phyloP scores from a whole-genome alignment of 148 eudicot genomes.

The Gaultheria prostrata region DNA sequence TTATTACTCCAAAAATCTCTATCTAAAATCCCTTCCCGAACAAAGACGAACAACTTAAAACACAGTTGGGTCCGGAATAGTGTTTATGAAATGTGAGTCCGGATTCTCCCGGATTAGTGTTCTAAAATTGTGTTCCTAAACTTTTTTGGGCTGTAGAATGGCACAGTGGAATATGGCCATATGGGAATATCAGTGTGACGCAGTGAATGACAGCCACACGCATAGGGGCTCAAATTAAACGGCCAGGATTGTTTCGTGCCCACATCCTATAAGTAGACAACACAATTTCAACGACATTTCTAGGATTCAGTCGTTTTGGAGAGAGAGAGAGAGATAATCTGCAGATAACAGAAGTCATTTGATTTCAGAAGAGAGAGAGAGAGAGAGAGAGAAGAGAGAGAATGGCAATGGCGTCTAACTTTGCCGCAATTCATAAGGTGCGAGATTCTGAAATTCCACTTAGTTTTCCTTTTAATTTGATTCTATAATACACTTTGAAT shows the following conservation, averaged over 20 bases:
- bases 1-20: no score
- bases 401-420: slow-evolving; percentile 23
- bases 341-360: neutral
- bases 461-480: neutral
- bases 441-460: neutral
- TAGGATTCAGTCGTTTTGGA: neutral
- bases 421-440: slow-evolving; percentile 23
- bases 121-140: no score
- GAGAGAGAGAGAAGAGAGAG: neutral
- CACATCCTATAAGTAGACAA: neutral
- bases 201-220: neutral
- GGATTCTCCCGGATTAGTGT: no score
- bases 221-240: neutral
- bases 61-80: no score
- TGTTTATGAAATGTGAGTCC: no score
- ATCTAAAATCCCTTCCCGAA: no score
- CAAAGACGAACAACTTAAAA: no score
- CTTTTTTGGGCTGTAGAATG: neutral
- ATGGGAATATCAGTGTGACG: neutral
- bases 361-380: neutral
- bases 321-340: neutral
- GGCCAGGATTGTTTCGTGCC: slow-evolving; percentile 1
- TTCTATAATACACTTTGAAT: neutral
- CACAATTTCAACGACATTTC: neutral
- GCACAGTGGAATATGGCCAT: no score